These are phyloP conservation scores for Boletus rubroflammeus DNA, from an alignment of 768 basidiomycete species.

Conservation along the genomic window DNA sequence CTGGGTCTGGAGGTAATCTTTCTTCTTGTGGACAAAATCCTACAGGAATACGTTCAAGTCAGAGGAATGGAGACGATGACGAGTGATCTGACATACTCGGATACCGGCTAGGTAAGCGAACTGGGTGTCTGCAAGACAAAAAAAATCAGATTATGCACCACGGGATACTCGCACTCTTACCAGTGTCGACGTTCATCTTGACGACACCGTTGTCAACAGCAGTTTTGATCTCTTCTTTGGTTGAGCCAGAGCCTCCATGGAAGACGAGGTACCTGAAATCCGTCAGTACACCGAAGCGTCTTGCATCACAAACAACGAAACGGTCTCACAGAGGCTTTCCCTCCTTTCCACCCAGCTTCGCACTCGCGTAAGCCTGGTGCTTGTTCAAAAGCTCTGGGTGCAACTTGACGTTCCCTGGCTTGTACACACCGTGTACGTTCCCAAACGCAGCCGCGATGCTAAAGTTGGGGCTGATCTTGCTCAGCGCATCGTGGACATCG, in stretches of 20 bases:
- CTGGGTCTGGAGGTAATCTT: slow-evolving; percentile 83
- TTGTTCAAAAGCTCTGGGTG: slow-evolving; percentile 87
- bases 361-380: slow-evolving; percentile 76
- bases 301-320: neutral
- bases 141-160: slow-evolving; percentile 3
- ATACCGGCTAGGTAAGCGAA: slow-evolving; percentile 89
- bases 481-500: slow-evolving; percentile 85
- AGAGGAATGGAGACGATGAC: neutral
- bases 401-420: slow-evolving; percentile 95
- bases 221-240: slow-evolving; percentile 90
- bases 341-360: slow-evolving; percentile 60
- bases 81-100: slow-evolving; percentile 44
- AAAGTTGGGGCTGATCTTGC: slow-evolving; percentile 85
- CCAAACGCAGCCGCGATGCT: slow-evolving; percentile 98
- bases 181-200: slow-evolving; percentile 99
- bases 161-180: slow-evolving; percentile 24
- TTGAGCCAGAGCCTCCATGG: slow-evolving; percentile 99
- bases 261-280: slow-evolving; percentile 86
- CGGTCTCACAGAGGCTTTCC: slow-evolving; percentile 76
- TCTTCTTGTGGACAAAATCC: slow-evolving; percentile 85
- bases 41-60: slow-evolving; percentile 25
- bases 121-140: slow-evolving; percentile 59
- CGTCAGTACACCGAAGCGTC: neutral
- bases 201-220: slow-evolving; percentile 92
- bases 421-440: slow-evolving; percentile 99